Evolutionary conservation across 768 basidiomycete genomes (phyloP), one percentile per base, ranked within the genome.

Genomic region (Heimioporus sp.): DNA sequence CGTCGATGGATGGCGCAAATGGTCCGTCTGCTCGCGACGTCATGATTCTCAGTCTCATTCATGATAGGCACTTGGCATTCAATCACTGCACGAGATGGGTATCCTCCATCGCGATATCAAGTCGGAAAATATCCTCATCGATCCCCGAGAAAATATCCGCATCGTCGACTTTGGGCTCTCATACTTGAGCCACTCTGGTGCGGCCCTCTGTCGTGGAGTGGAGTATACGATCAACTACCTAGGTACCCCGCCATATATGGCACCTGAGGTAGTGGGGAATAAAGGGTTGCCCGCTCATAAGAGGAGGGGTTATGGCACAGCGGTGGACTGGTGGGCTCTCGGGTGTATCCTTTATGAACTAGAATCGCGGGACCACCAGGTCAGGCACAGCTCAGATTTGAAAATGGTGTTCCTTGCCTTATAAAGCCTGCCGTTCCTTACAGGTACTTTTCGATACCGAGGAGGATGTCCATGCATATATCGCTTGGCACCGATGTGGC

Each of bases 31-130:
- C 15, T 49, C 15, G 11, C 24, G 13, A 44, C 4, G 46, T 15
- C 12, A 2, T 9, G 49, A 52, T 51, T 38, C 8, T 19, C 28
- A 36, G 24, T 41, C 48, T 49, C 37, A 52, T 11, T 5, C 45
- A 19, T n/a, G 36, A 19, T n/a, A 77, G 75, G 68, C 70, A 7
- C 68, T 71, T 30, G 76, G 75, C 1, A 60, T 77, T n/a, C 53
- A 65, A 4, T 63, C 69, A 38, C 65, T 88, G 38, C 85, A 87
- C 56, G 67, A 67, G 21, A 76, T 82, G 63, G 83, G 83, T 39
- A 79, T 87, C 48, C 76, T 87, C 31, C 85, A 87, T 65, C 76
- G 85, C 13, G 84, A 87, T 54, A 76, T 89, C 50, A 87, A 88
- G 60, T 77, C 83, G 4, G 82, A 82, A 69, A 87, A 88, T 53